Evolutionary conservation across 495 filamentous ascomycete genomes (phyloP).

Genomic region (Cercophora sp.): DNA sequence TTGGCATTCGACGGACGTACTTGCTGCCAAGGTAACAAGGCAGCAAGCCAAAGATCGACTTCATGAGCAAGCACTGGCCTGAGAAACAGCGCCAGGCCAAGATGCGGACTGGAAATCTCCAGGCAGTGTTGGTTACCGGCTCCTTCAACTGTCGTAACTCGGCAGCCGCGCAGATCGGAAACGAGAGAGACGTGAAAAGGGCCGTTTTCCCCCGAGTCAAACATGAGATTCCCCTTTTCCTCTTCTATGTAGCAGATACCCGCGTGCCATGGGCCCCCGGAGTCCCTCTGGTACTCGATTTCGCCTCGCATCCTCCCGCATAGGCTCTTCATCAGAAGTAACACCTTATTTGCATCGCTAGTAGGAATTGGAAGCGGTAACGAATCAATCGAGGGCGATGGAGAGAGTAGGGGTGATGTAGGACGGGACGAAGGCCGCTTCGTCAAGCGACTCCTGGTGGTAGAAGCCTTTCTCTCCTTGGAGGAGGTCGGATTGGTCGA

Average conservation of each 20-base stretch:
- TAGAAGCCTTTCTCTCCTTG: slow-evolving; percentile 41
- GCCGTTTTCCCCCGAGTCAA: slow-evolving; percentile 52
- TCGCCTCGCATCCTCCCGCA: slow-evolving; percentile 68
- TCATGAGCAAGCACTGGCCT: slow-evolving; percentile 70
- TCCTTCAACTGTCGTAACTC: slow-evolving; percentile 64
- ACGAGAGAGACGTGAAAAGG: slow-evolving; percentile 53
- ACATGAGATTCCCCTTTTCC: slow-evolving; percentile 60
- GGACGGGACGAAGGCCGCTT: slow-evolving; percentile 48
- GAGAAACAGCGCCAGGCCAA: slow-evolving; percentile 66
- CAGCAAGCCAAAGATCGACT: slow-evolving; percentile 88
- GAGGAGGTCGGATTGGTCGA: slow-evolving; percentile 19
- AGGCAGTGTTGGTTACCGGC: slow-evolving; percentile 68
- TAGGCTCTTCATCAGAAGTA: slow-evolving; percentile 63
- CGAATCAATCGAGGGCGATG: slow-evolving; percentile 49
- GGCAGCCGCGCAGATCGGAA: slow-evolving; percentile 82
- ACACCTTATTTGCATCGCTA: slow-evolving; percentile 58
- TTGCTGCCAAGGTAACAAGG: slow-evolving; percentile 90
- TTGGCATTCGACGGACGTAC: slow-evolving; percentile 55
- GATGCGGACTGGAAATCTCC: slow-evolving; percentile 69
- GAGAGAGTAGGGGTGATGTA: slow-evolving; percentile 44
- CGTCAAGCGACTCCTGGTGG: slow-evolving; percentile 38
- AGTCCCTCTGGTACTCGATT: slow-evolving; percentile 58
- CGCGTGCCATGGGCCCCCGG: slow-evolving; percentile 52
- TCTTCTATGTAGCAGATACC: slow-evolving; percentile 66
- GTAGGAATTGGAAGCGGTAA: slow-evolving; percentile 54